Evolutionary conservation across 805 yeast genomes (phyloP).

Genomic region (Barnettozyma pratensis): DNA sequence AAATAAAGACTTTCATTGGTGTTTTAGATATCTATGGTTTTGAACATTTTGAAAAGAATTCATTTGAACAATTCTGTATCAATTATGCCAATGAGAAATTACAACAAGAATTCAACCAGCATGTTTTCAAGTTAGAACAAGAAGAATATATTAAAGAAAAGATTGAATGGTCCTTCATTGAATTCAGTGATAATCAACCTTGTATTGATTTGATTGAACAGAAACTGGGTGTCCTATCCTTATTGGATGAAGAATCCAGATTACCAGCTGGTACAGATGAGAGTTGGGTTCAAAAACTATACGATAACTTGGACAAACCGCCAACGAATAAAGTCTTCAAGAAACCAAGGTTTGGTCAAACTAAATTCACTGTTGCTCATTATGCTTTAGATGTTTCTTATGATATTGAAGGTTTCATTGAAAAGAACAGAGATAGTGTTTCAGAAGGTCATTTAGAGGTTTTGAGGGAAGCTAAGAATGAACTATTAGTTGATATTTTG

Average conservation of each 20-base stretch:
- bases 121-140: conserved; percentile 94
- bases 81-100: conserved; percentile 95
- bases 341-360: conserved; percentile 91
- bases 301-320: conserved; percentile 74
- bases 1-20: conserved; percentile 78
- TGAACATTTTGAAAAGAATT: conserved; percentile 90
- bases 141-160: conserved; percentile 90
- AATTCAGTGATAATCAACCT: conserved; percentile 94
- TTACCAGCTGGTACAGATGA: conserved; percentile 91
- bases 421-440: conserved; percentile 95
- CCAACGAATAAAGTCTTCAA: conserved; percentile 75
- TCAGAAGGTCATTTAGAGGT: conserved; percentile 93
- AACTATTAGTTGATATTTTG: conserved; percentile 59
- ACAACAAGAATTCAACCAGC: conserved; percentile 96
- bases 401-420: conserved; percentile 91
- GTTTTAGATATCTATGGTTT: conserved; percentile 97
- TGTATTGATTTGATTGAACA: conserved; percentile 90
- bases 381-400: conserved; percentile 93
- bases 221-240: conserved; percentile 78
- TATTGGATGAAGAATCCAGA: conserved; percentile 92
- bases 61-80: conserved; percentile 96
- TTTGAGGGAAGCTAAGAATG: conserved; percentile 62
- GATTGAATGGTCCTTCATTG: conserved; percentile 95
- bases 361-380: conserved; percentile 85
- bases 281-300: conserved; percentile 87